Evolutionary conservation across 2,329 filamentous ascomycete species (phyloP).

Genomic region (Penicillium sp.): DNA sequence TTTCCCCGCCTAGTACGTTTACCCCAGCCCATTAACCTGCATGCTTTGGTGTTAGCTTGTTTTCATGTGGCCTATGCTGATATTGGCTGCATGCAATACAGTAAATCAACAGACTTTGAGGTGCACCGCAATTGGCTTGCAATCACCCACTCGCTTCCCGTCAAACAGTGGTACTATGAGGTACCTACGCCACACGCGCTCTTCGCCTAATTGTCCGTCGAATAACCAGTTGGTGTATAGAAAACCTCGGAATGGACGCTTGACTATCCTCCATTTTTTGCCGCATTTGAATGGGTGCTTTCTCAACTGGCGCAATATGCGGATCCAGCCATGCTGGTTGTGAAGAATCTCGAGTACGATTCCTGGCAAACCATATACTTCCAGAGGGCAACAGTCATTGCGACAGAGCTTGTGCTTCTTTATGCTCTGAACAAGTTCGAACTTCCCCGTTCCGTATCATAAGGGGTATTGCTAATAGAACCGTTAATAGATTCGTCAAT

Average conservation of each 20-base stretch:
- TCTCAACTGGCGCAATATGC: conserved; percentile 78
- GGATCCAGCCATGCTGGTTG: conserved; percentile 80
- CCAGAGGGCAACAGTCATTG: conserved; percentile 84
- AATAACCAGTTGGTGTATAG: conserved; percentile 38
- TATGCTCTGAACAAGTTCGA: conserved; percentile 78
- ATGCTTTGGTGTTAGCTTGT: neutral
- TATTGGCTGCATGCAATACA: conserved; percentile 43
- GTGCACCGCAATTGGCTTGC: conserved; percentile 99
- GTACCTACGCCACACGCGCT: conserved; percentile 42
- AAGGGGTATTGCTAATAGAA: conserved; percentile 25
- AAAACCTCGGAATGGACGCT: conserved; percentile 99
- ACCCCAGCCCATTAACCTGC: neutral
- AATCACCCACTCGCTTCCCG: conserved; percentile 85
- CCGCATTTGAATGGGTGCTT: conserved; percentile 92
- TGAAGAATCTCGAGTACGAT: conserved; percentile 82
- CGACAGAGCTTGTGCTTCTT: conserved; percentile 81
- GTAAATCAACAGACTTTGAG: conserved; percentile 98
- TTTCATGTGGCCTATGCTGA: neutral
- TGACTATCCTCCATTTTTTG: conserved; percentile 98
- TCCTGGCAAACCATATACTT: conserved; percentile 96
- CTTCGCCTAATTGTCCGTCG: neutral
- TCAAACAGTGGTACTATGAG: conserved; percentile 94
- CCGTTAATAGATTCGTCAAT: conserved; percentile 72
- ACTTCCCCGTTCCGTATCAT: neutral
- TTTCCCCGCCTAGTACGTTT: conserved; percentile 88